Conservation (phyloP, 192 early-diverging fungal species). For the Entophlyctis luteolus region DNA sequence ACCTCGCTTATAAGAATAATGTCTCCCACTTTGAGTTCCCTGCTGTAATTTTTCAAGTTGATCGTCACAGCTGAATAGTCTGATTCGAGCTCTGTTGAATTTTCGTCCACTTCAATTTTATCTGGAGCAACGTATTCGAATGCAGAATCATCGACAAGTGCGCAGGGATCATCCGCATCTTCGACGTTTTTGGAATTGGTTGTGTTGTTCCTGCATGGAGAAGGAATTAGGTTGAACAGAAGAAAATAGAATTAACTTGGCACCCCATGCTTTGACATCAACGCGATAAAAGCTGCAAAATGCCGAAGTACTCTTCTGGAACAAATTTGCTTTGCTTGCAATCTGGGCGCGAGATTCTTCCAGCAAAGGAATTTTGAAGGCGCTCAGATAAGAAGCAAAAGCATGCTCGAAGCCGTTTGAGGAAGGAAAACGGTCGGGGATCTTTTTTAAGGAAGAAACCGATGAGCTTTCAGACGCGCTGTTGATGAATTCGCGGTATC, state of each 20-base stretch:
- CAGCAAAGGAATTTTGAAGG: neutral
- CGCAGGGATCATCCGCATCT: neutral
- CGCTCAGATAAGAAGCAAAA: neutral
- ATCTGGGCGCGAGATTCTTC: conserved; percentile 6
- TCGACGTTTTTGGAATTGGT: no score
- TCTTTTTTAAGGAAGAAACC: neutral
- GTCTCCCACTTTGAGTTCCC: conserved; percentile 1
- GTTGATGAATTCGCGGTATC: conserved; percentile 7
- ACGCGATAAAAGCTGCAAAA: neutral
- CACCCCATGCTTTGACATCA: conserved; percentile 11
- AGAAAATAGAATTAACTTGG: neutral
- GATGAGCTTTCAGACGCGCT: neutral
- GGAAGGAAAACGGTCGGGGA: neutral
- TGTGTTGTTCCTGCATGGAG: no score
- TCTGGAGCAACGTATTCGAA: neutral
- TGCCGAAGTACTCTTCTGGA: no score
- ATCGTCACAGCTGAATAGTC: neutral
- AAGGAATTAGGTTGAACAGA: neutral
- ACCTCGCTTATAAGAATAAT: conserved; percentile 1
- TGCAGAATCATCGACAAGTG: neutral
- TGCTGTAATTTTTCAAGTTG: neutral
- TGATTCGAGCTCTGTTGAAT: neutral
- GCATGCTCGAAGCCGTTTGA: neutral
- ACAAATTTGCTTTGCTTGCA: neutral
- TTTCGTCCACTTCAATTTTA: neutral